Percentiles rank a stretch among this genome's conserved stretches.
These are phyloP conservation scores for Globisporangium barbulae DNA, from an alignment of 352 stramenopile genomes.

Conservation along the genomic window DNA sequence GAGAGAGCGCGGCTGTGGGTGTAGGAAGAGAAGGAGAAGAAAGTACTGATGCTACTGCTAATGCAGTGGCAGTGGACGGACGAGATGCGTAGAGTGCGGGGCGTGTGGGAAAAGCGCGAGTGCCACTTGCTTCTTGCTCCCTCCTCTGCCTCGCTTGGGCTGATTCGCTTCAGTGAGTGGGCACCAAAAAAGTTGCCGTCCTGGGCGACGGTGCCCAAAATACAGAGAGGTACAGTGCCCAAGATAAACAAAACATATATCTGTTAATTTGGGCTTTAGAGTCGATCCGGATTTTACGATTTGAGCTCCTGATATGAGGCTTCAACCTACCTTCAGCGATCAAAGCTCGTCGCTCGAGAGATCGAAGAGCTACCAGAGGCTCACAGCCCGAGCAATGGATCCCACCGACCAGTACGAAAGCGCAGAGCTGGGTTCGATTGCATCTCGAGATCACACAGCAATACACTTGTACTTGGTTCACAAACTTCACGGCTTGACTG, in stretches of 20 bases:
- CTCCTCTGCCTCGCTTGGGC: background rate
- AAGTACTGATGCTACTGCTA: background rate
- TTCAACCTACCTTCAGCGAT: too few relatives aligned
- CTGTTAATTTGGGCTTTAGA: too few relatives aligned
- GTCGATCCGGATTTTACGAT: too few relatives aligned
- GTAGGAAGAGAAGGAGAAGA: background rate
- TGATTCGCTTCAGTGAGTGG: background rate
- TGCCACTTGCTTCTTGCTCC: background rate
- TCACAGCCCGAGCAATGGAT: too few relatives aligned
- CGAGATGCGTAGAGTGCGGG: background rate
- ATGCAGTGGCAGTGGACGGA: background rate
- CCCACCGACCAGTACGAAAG: too few relatives aligned
- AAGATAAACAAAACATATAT: background rate
- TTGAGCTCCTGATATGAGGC: too few relatives aligned
- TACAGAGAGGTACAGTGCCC: background rate
- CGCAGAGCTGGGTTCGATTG: too few relatives aligned
- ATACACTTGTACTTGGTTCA: too few relatives aligned
- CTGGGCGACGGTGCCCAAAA: background rate
- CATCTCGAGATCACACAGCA: too few relatives aligned
- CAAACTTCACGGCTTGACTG: too few relatives aligned
- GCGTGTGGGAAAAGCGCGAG: constrained; percentile 6
- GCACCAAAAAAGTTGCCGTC: background rate
- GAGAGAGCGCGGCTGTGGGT: background rate
- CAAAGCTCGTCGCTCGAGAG: too few relatives aligned
- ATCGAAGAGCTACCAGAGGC: too few relatives aligned